phyloP scores from a whole-genome alignment of 1,284 basidiomycete genomes.

The Irpex lacteus region DNA sequence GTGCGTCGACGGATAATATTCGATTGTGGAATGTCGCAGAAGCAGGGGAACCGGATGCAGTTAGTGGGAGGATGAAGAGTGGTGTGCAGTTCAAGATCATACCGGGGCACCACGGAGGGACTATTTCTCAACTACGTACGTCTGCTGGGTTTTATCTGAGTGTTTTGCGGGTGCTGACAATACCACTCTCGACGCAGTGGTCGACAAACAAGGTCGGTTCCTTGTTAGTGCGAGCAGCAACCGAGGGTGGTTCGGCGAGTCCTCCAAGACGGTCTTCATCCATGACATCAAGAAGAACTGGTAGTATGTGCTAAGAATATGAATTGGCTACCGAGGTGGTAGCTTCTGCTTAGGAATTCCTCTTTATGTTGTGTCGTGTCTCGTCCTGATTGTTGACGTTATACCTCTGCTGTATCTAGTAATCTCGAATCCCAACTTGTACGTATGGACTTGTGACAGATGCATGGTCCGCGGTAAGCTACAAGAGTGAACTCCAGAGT shows the following conservation, averaged over 20 bases:
- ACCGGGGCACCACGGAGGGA: conserved; percentile 94
- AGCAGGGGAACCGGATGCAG: conserved; percentile 62
- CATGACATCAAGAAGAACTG: conserved; percentile 75
- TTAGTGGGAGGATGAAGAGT: conserved; percentile 49
- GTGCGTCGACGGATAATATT: conserved; percentile 92
- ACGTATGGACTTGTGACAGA: no score
- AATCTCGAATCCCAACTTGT: neutral
- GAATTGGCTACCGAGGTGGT: neutral
- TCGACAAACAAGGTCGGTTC: conserved; percentile 85
- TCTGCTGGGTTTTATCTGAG: neutral
- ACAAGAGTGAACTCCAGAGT: no score
- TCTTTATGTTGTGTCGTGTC: neutral
- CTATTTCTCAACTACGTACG: conserved; percentile 84
- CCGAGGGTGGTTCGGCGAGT: conserved; percentile 92
- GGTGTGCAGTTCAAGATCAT: conserved; percentile 92
- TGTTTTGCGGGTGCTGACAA: neutral
- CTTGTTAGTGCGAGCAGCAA: conserved; percentile 92
- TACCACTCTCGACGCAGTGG: conserved; percentile 49
- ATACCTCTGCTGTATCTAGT: neutral
- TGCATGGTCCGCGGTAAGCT: no score
- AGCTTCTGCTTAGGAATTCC: neutral
- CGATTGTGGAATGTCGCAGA: conserved; percentile 91
- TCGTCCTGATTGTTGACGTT: neutral
- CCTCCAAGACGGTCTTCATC: conserved; percentile 84
- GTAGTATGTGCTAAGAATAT: no score